These are phyloP conservation scores for Suillus ampliporus DNA, from an alignment of 768 basidiomycete genomes.

Conservation along the genomic window DNA sequence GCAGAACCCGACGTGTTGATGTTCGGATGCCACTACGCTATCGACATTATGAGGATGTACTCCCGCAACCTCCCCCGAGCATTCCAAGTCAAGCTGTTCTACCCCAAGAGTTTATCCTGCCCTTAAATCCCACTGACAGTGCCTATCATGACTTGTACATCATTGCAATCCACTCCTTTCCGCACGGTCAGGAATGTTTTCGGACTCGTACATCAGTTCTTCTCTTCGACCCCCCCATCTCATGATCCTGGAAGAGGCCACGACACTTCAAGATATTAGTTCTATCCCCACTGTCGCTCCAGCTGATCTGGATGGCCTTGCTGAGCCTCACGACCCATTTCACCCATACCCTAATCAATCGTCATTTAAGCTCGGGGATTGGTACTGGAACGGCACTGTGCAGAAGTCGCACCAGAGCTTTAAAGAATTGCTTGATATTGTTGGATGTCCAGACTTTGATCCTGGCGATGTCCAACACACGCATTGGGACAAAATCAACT, in stretches of 20 bases:
- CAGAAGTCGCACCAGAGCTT: constrained; percentile 22
- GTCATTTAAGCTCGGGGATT: constrained; percentile 23
- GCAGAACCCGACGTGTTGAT: neutral
- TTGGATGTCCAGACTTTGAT: constrained; percentile 13
- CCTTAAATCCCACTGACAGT: neutral
- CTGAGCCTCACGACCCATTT: constrained; percentile 5
- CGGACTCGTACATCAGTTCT: constrained; percentile 7
- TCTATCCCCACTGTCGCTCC: constrained; percentile 13
- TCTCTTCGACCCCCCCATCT: neutral
- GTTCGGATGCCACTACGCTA: constrained; percentile 6
- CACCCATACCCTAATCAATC: constrained; percentile 23
- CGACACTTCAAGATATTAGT: constrained; percentile 14
- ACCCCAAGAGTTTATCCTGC: neutral
- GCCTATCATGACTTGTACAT: neutral
- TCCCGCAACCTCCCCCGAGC: constrained; percentile 7
- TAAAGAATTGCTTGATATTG: constrained; percentile 13
- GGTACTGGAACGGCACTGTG: constrained; percentile 25
- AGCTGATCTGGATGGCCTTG: neutral
- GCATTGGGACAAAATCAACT: constrained; percentile 9
- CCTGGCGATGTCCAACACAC: constrained; percentile 9
- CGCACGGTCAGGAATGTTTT: constrained; percentile 4
- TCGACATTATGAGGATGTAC: neutral
- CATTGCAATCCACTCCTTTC: neutral
- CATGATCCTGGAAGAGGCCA: constrained; percentile 7
- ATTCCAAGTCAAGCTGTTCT: no score